Base-by-base conservation (phyloP, 1,284 basidiomycete species). In the Gymnopus androsaceus region DNA sequence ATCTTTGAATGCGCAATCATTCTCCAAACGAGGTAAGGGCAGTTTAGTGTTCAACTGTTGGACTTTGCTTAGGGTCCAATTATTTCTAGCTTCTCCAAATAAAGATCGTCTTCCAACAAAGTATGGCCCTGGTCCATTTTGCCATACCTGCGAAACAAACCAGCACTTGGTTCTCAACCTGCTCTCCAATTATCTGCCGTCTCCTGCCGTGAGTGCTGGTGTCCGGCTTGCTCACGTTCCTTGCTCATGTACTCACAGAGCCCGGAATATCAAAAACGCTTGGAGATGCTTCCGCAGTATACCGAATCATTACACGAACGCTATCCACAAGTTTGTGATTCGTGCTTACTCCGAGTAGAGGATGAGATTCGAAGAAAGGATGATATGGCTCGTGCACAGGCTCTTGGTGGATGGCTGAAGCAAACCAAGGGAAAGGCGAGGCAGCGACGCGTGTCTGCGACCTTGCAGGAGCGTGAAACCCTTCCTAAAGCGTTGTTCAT, bases 111-210 rank as follows among this genome's bases (percentile, higher is more conserved):
- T 90, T 21, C 87, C 84, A 3, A 80, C 82, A 23, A 67, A 76
- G 48, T 86, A 85, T 62, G 75, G 79, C 37, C 76, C 73, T 47
- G 72, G 78, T 2, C 79, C 85, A 3, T 95, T 95, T 75, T 97
- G 94, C 69, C 85, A 88, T 61, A 83, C 82, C 11, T 96, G 94
- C 68, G 83, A 89, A 60, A 91, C 91, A n/a, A 96, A 96, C 71
- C 92, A 96, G 67, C 88, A 85, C 71, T 80, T 97, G 28, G 78
- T 94, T 51, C 77, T 92, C 59, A 92, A 94, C 68, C 79, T 97
- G 52, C 74, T 96, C 27, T 90, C 92, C 4, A 94, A 91, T 62
- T 97, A 95, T 67, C 80, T 95, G 0, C 93, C 94, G 47, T 73
- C 75, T 55, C 81, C 76, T 15, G 77, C 78, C 66, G 91, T 83